Evolutionary conservation across 176 grass and related monocot species (phyloP).

Genomic region (Miscanthus lutarioriparius): DNA sequence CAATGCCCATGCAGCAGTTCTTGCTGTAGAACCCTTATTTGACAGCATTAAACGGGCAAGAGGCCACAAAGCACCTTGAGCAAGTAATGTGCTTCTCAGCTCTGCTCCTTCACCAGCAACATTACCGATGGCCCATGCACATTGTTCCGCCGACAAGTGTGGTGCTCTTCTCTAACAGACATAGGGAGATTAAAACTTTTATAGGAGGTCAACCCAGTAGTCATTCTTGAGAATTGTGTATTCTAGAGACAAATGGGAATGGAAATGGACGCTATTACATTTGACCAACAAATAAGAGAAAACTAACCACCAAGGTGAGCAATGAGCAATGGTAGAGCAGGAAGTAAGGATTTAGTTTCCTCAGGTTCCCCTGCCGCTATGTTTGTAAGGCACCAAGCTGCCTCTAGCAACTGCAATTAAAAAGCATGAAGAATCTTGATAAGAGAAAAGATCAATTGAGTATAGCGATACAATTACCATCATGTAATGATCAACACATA

Average conservation of each 20-base stretch:
- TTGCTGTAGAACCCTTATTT: conserved; percentile 74
- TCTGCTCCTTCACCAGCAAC: conserved; percentile 94
- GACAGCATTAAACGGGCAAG: conserved; percentile 78
- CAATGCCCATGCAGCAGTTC: conserved; percentile 92
- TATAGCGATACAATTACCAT: conserved; percentile 4
- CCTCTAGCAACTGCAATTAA: conserved; percentile 78
- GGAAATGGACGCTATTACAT: conserved; percentile 9
- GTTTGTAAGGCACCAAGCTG: conserved; percentile 97
- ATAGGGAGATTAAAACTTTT: conserved; percentile 42
- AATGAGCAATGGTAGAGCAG: conserved; percentile 87
- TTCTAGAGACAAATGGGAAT: conserved; percentile 3
- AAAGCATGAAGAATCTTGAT: conserved; percentile 35
- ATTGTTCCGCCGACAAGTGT: conserved; percentile 78
- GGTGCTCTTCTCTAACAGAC: conserved; percentile 80
- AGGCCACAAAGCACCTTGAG: conserved; percentile 82
- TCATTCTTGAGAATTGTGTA: not conserved
- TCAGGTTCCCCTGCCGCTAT: conserved; percentile 87
- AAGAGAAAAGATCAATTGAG: conserved; percentile 19
- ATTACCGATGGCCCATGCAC: conserved; percentile 95
- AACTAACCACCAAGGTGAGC: conserved; percentile 94
- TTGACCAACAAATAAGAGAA: conserved; percentile 33
- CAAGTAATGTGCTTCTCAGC: conserved; percentile 78
- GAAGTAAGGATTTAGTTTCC: conserved; percentile 78
- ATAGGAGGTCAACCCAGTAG: conserved; percentile 19
- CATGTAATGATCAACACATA: not conserved